Conservation (phyloP, 805 yeast genomes). For the Candida sphagnicola region DNA sequence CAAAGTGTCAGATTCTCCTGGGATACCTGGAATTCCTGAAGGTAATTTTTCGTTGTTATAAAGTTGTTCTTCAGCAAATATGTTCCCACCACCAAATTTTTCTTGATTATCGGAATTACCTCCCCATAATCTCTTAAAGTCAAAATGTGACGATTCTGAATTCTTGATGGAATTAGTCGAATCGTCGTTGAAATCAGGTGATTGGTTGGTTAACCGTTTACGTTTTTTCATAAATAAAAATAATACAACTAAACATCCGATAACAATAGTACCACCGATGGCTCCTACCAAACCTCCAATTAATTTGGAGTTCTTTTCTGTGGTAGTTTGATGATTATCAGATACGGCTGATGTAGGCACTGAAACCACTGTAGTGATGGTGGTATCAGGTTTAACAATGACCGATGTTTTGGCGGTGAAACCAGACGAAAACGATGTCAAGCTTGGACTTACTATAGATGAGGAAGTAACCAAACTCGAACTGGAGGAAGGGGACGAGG, state of each 20-base stretch:
- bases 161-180: slow-evolving; percentile 4
- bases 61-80: neutral
- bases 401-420: slow-evolving; percentile 10
- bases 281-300: slow-evolving; percentile 46
- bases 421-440: slow-evolving; percentile 11
- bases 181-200: slow-evolving; percentile 40
- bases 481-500: slow-evolving; percentile 5
- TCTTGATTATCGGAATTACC: slow-evolving; percentile 27
- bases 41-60: neutral
- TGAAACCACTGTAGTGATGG: slow-evolving; percentile 37
- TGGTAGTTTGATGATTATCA: slow-evolving; percentile 9
- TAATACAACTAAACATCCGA: slow-evolving; percentile 32
- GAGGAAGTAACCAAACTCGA: slow-evolving; percentile 5
- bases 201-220: slow-evolving; percentile 33
- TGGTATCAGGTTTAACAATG: slow-evolving; percentile 22
- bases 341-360: slow-evolving; percentile 30
- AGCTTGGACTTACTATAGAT: neutral
- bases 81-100: slow-evolving; percentile 11
- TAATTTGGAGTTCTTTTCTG: slow-evolving; percentile 28
- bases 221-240: slow-evolving; percentile 33
- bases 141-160: slow-evolving; percentile 7
- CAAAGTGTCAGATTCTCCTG: neutral
- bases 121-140: slow-evolving; percentile 16
- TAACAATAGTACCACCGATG: slow-evolving; percentile 41
- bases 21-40: neutral